Evolutionary conservation across 2,329 filamentous ascomycete species (phyloP).

Genomic region (Lachnellula suecica): DNA sequence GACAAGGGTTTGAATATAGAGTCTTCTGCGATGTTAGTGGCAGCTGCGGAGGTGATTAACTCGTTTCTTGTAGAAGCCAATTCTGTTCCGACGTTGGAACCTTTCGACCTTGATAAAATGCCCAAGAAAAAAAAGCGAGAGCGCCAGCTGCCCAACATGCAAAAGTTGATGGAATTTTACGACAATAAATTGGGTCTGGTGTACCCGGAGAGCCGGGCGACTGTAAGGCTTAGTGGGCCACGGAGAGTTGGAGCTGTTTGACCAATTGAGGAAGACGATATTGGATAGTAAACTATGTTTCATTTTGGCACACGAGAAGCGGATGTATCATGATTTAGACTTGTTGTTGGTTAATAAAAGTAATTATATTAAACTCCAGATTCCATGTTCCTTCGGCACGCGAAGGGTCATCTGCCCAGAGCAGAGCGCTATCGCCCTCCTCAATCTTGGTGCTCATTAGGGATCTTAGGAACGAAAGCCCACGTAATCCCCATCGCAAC

Average conservation of each 20-base stretch:
- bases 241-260: no score
- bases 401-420: not conserved
- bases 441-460: not conserved
- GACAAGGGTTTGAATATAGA: not conserved
- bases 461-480: constrained; percentile 39
- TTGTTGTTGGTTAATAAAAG: no score
- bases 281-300: no score
- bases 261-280: no score
- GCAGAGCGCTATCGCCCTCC: not conserved
- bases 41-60: not conserved
- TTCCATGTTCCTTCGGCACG: not conserved
- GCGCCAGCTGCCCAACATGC: not conserved
- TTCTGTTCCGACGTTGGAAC: not conserved
- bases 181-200: not conserved
- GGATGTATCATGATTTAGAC: no score
- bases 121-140: not conserved
- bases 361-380: no score
- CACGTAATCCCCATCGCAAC: constrained; percentile 46
- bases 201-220: no score
- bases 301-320: no score
- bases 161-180: not conserved
- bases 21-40: not conserved
- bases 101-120: not conserved
- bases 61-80: not conserved
- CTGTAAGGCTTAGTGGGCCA: no score